Evolutionary conservation across 495 filamentous ascomycete species (phyloP), one percentile per base, ranked within the genome.

Genomic region (Penicillium tannophilum): DNA sequence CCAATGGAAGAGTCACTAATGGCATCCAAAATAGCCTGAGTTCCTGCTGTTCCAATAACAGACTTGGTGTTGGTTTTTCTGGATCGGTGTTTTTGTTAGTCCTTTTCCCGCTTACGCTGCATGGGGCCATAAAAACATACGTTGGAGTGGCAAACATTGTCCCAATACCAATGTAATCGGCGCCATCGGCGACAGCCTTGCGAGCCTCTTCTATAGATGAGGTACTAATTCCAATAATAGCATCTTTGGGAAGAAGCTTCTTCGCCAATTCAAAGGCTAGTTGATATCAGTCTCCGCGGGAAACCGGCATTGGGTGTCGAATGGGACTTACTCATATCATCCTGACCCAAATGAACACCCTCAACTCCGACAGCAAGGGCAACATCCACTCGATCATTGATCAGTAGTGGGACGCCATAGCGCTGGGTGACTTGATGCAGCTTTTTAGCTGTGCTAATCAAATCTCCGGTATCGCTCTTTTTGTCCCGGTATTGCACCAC

Each of bases 381-480:
- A 17, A 98, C 90, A 76, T 96, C 93, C 6, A 96, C 82, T n/a
- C 92, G 88, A 72, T 98, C 94, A 69, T 98, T 97, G 75, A 98
- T 93, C 39, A 98, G 75, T 49, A 98, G 80, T 28, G 93, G 94
- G 0, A 97, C 86, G 17, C 80, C 75, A 63, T 89, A 79, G n/a
- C 65, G 73, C 60, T 75, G 73, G 11, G 90, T 92, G 47, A 96
- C 76, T 12, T 78, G 63, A 70, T 92, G 90, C 39, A 97, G 79
- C 61, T 76, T 79, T 60, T 77, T 79, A n/a, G 85, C 92, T 30
- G 81, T 90, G n/a, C 76, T 68, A 23, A 97, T 82, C 55, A 94
- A 80, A 20, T 78, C 78, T 6, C 79, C 87, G 0, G 92, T 96
- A 55, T 92, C 88, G 66, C 86, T 87, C 9, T 77, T 88, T 72